phyloP scores from a whole-genome alignment of 495 filamentous ascomycete species.

The Margaritispora aquatica region DNA sequence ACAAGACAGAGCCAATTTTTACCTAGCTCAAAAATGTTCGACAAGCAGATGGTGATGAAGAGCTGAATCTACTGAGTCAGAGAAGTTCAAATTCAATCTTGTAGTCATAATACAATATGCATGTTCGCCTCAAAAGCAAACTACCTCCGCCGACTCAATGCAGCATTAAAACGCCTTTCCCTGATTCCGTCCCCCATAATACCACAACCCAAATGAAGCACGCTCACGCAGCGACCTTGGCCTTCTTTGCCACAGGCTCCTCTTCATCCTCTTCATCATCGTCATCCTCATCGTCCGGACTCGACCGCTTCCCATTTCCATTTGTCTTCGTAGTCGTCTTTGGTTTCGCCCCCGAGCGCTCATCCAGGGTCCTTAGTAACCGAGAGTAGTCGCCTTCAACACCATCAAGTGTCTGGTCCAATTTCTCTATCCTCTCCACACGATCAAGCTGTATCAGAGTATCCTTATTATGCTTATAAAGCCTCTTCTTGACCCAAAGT shows the following conservation, averaged over 20 bases:
- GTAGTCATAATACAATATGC: not conserved
- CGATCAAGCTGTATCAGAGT: constrained; percentile 71
- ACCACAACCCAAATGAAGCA: not conserved
- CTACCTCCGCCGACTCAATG: not conserved
- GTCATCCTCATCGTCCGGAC: constrained; percentile 9
- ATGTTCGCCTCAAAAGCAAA: not conserved
- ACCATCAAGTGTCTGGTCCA: constrained; percentile 68
- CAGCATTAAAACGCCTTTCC: not conserved
- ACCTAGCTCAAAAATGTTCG: no score
- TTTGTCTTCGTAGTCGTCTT: not conserved
- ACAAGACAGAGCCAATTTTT: no score
- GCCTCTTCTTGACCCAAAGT: constrained; percentile 71
- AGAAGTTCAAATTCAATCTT: not conserved
- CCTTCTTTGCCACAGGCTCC: constrained; percentile 19
- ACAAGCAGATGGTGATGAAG: no score
- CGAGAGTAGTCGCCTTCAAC: constrained; percentile 80
- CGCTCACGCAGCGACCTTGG: constrained; percentile 12
- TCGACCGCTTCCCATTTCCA: constrained; percentile 17
- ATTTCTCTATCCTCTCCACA: constrained; percentile 68
- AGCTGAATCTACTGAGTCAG: no score
- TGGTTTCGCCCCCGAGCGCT: not conserved
- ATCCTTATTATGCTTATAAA: constrained; percentile 74
- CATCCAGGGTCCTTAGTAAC: constrained; percentile 39
- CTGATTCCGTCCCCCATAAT: not conserved
- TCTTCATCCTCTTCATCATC: constrained; percentile 9